A percentile compares a stretch with the other conserved stretches of the same genome.
Evolutionary conservation across 1,284 basidiomycete genomes (phyloP).

Genomic region (Quambalaria eucalypti): DNA sequence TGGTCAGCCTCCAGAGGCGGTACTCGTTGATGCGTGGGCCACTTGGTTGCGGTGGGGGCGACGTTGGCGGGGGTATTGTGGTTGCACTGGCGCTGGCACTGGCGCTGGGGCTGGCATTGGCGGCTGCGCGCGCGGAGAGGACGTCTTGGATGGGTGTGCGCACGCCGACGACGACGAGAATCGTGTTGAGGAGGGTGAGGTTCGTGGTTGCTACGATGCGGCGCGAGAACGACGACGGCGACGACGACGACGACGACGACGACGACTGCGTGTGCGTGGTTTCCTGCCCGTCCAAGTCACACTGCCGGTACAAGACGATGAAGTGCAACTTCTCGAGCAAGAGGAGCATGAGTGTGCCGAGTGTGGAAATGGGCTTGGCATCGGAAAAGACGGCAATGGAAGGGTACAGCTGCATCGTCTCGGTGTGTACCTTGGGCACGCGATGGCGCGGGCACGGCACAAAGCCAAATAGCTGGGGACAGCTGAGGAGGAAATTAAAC

Average conservation of each 20-base stretch:
- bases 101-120: neutral
- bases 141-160: constrained; percentile 2
- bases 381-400: constrained; percentile 21
- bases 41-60: neutral
- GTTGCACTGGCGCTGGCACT: neutral
- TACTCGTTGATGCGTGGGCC: constrained; percentile 24
- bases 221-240: neutral
- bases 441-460: constrained; percentile 90
- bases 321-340: constrained; percentile 11
- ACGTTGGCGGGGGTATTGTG: neutral
- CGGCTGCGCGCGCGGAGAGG: neutral
- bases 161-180: constrained; percentile 34
- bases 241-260: constrained; percentile 17
- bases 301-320: constrained; percentile 18
- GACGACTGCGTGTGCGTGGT: constrained; percentile 14
- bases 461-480: constrained; percentile 86
- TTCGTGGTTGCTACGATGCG: constrained; percentile 32
- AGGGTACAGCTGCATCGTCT: constrained; percentile 17
- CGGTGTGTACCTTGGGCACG: constrained; percentile 60
- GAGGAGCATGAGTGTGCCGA: constrained; percentile 12
- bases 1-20: constrained; percentile 26
- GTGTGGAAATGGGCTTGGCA: constrained; percentile 1
- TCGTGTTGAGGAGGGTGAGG: constrained; percentile 39
- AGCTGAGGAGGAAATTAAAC: constrained; percentile 90
- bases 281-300: neutral